These are phyloP conservation scores for Corrigiola litoralis DNA, from an alignment of 179 eudicot genomes.

Conservation along the genomic window DNA sequence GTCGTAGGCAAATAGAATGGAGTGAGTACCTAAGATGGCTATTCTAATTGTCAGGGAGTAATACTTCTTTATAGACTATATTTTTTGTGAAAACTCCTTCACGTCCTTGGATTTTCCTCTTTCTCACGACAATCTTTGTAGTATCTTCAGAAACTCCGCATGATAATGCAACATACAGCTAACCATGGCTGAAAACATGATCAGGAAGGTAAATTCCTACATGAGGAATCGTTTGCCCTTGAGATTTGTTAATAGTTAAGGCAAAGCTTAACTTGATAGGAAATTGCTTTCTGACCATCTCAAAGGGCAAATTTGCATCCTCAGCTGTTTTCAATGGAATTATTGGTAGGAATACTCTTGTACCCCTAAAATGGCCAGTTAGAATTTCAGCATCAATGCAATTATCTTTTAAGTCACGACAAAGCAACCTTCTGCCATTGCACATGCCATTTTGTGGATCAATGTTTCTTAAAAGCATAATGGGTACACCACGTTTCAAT, in stretches of 20 bases:
- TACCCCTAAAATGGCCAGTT: background rate
- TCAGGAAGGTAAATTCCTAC: background rate
- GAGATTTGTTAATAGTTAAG: background rate
- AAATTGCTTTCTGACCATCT: background rate
- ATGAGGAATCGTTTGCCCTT: background rate
- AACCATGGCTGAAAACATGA: background rate
- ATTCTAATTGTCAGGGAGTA: background rate
- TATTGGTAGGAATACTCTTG: background rate
- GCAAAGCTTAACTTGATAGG: too few relatives aligned
- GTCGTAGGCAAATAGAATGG: too few relatives aligned
- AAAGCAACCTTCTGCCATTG: background rate
- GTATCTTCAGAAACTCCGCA: background rate
- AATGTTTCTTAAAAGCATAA: background rate
- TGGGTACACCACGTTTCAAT: background rate
- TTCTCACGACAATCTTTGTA: background rate
- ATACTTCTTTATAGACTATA: background rate
- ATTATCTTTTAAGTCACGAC: background rate
- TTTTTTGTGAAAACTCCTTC: background rate
- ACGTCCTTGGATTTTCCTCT: too few relatives aligned
- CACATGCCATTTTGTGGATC: background rate
- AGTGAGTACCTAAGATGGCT: too few relatives aligned
- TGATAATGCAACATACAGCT: background rate
- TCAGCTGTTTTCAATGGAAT: background rate
- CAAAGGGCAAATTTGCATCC: background rate
- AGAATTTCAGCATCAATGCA: background rate